Evolutionary conservation across 2,329 filamentous ascomycete species (phyloP).

Genomic region (Phyllosticta citrichinensis): DNA sequence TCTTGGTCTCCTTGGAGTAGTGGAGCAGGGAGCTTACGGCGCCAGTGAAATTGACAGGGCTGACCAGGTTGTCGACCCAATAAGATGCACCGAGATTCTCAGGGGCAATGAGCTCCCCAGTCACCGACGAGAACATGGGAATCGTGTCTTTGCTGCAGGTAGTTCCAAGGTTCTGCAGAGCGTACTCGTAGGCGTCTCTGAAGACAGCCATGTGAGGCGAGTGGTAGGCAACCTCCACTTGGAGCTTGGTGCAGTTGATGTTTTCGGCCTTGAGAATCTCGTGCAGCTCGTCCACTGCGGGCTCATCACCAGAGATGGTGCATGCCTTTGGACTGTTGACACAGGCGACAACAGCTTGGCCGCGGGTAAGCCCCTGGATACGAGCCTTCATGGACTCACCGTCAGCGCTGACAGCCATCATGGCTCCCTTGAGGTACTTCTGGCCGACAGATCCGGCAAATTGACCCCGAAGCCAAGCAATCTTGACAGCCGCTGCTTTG

Average conservation of each 20-base stretch:
- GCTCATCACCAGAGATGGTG: slow-evolving; percentile 36
- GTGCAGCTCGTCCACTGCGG: slow-evolving; percentile 24
- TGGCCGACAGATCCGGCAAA: background rate
- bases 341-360: slow-evolving; percentile 15
- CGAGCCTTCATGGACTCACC: background rate
- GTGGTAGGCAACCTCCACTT: slow-evolving; percentile 36
- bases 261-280: slow-evolving; percentile 23
- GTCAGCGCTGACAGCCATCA: slow-evolving; percentile 7
- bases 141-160: background rate
- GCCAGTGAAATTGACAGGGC: background rate
- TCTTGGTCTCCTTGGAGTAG: slow-evolving; percentile 6
- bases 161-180: background rate
- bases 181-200: slow-evolving; percentile 16
- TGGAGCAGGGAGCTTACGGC: slow-evolving; percentile 13
- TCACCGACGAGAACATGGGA: slow-evolving; percentile 2
- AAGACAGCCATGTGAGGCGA: slow-evolving; percentile 33
- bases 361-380: background rate
- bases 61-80: slow-evolving; percentile 1
- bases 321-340: slow-evolving; percentile 33
- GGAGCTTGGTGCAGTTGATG: slow-evolving; percentile 30
- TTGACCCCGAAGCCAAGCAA: slow-evolving; percentile 16
- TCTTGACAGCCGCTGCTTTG: slow-evolving; percentile 16
- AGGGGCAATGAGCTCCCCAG: background rate
- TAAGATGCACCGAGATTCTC: background rate
- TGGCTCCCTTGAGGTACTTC: background rate